These are phyloP conservation scores for Candida labiduridarum DNA, from an alignment of 1,139 yeast species.

Conservation along the genomic window DNA sequence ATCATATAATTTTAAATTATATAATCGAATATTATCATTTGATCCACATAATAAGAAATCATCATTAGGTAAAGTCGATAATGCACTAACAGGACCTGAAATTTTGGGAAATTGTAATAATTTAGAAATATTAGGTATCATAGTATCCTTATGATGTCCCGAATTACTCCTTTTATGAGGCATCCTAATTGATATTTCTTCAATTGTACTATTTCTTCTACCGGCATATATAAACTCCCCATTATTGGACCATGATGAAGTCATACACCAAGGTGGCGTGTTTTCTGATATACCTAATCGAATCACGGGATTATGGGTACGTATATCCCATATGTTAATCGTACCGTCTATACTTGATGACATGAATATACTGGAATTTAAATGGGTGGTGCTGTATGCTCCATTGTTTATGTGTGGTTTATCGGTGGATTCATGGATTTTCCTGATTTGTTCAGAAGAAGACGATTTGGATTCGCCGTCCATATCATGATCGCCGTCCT, in stretches of 20 bases:
- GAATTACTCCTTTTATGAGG: slow-evolving; percentile 36
- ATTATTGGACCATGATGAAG: slow-evolving; percentile 87
- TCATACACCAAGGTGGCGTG: slow-evolving; percentile 94
- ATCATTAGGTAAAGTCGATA: slow-evolving; percentile 79
- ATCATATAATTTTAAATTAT: slow-evolving; percentile 65
- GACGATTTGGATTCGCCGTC: slow-evolving; percentile 9
- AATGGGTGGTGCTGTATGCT: slow-evolving; percentile 24
- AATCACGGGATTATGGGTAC: slow-evolving; percentile 54
- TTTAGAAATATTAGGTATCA: slow-evolving; percentile 54
- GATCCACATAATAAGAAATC: slow-evolving; percentile 86
- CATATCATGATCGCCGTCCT: slow-evolving; percentile 33
- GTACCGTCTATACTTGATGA: slow-evolving; percentile 86
- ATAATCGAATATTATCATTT: slow-evolving; percentile 83
- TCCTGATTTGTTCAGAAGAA: slow-evolving; percentile 19
- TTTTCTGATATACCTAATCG: slow-evolving; percentile 60
- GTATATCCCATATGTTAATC: slow-evolving; percentile 79
- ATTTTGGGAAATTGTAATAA: slow-evolving; percentile 77
- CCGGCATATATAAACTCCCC: slow-evolving; percentile 85
- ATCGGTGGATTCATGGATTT: slow-evolving; percentile 25
- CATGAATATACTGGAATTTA: slow-evolving; percentile 65
- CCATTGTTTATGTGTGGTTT: slow-evolving; percentile 19
- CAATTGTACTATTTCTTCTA: slow-evolving; percentile 85
- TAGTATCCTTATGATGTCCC: slow-evolving; percentile 22
- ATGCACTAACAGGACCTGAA: slow-evolving; percentile 88
- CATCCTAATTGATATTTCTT: slow-evolving; percentile 76